Conservation (phyloP, 257 asterid genomes). For the Avicennia marina region DNA sequence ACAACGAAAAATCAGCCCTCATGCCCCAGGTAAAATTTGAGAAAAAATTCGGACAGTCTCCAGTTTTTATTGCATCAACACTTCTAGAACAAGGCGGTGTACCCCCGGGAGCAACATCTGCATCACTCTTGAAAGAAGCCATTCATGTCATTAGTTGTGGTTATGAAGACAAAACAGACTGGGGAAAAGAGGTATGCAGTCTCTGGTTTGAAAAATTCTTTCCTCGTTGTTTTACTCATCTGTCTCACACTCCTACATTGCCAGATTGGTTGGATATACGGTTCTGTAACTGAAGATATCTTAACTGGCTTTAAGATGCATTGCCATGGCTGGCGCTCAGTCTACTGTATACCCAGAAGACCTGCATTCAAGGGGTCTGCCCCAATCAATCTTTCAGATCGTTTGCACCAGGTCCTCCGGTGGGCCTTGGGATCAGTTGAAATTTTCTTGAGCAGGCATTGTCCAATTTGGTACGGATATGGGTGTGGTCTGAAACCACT, state of each 20-base stretch:
- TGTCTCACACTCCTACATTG: not conserved
- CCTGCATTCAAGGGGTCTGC: conserved; percentile 51
- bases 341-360: conserved; percentile 43
- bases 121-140: conserved; percentile 61
- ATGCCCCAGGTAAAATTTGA: conserved; percentile 57
- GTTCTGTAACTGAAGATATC: conserved; percentile 46
- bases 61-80: conserved; percentile 54
- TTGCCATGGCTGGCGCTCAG: conserved; percentile 52
- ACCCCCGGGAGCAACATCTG: conserved; percentile 50
- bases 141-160: conserved; percentile 67
- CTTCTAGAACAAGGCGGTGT: conserved; percentile 63
- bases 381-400: conserved; percentile 43
- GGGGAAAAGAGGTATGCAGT: conserved; percentile 71
- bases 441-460: conserved; percentile 41
- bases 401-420: conserved; percentile 42
- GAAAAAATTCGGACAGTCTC: conserved; percentile 64
- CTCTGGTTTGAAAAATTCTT: not conserved
- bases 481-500: conserved; percentile 51
- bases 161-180: conserved; percentile 67
- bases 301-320: conserved; percentile 52
- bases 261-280: conserved; percentile 49
- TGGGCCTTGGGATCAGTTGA: conserved; percentile 53
- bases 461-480: conserved; percentile 51
- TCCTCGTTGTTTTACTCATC: not conserved
- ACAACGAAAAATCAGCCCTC: conserved; percentile 42